Percentiles rank a stretch among this genome's conserved stretches.
Evolutionary conservation across 2,329 filamentous ascomycete genomes (phyloP).

Genomic region (Aspergillus sojae): DNA sequence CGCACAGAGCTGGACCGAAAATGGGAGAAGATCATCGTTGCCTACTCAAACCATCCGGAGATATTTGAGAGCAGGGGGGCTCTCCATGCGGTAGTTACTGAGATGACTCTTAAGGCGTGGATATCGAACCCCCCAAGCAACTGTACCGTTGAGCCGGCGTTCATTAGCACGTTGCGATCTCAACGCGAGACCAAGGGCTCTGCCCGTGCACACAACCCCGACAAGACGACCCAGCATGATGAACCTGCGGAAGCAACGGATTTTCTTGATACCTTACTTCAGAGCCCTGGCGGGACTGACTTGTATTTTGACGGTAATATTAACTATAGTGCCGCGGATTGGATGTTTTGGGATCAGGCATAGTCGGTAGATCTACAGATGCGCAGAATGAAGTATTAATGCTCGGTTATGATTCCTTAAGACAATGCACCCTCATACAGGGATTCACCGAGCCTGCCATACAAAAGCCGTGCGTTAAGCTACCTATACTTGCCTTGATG

Average conservation of each 20-base stretch:
- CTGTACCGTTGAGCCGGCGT: slow-evolving; percentile 10
- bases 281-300: background rate
- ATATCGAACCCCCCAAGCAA: slow-evolving; percentile 10
- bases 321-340: background rate
- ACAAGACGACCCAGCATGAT: background rate
- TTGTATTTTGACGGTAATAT: background rate
- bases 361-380: background rate
- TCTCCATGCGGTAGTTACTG: slow-evolving; percentile 8
- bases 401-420: too few species aligned
- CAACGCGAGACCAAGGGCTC: background rate
- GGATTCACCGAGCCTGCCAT: too few species aligned
- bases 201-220: background rate
- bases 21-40: slow-evolving; percentile 48
- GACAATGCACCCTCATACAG: too few species aligned
- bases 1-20: slow-evolving; percentile 31
- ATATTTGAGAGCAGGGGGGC: slow-evolving; percentile 30
- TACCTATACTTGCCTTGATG: background rate
- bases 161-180: slow-evolving; percentile 14
- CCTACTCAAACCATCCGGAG: slow-evolving; percentile 47
- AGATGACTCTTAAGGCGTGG: slow-evolving; percentile 16
- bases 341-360: background rate
- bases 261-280: slow-evolving; percentile 1
- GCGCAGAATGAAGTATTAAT: background rate
- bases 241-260: background rate
- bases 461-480: background rate